Base-by-base conservation (phyloP, 495 filamentous ascomycete genomes). In the Evernia prunastri region DNA sequence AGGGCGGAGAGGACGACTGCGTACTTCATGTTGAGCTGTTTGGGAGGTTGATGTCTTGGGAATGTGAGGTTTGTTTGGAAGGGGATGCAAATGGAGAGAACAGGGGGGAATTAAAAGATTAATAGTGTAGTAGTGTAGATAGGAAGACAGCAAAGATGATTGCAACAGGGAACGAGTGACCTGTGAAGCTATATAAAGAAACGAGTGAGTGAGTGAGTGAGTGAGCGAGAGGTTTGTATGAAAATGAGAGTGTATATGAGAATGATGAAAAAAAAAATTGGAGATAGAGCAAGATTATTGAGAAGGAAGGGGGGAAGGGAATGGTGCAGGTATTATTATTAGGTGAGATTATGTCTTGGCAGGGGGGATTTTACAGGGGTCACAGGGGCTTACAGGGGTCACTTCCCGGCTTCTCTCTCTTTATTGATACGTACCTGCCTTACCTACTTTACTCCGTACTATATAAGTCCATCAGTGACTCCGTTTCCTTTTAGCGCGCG, bases 1-100 rank as follows among this genome's bases (percentile, higher is more conserved):
- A 63, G 39, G 53, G 61, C 61, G 37, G 56, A 42, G 53, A 63
- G 61, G 57, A 33, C 61, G 33, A 57, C 39, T 23, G 61, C 56
- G 61, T 57, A 63, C 39, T 63, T 54, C 61, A 63, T 63, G 18
- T 29, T 63, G 60, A 62, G 45, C 2, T 36, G 23, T 36, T 40
- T 23, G 47, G 42, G 27, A 3, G 11, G 12, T 31, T 4, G 10
- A 17, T 11, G 8, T 40, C 9, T 36, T 11, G 42, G 36, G 39
- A 63, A 33, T 45, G 56, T 63, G 10, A 15, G 25, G 10, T 3
- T 5, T 8, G 4, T n/a, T n/a, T n/a, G n/a, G n/a, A n/a, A n/a
- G n/a, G n/a, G n/a, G n/a, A n/a, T n/a, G n/a, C n/a, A 15, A 29
- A 6, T 2, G 23, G 13, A 25, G 15, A 13, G 10, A 27, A 11